Evolutionary conservation across 2,329 filamentous ascomycete species (phyloP), one percentile per base, ranked within the genome.

Genomic region (Talaromyces funiculosus): DNA sequence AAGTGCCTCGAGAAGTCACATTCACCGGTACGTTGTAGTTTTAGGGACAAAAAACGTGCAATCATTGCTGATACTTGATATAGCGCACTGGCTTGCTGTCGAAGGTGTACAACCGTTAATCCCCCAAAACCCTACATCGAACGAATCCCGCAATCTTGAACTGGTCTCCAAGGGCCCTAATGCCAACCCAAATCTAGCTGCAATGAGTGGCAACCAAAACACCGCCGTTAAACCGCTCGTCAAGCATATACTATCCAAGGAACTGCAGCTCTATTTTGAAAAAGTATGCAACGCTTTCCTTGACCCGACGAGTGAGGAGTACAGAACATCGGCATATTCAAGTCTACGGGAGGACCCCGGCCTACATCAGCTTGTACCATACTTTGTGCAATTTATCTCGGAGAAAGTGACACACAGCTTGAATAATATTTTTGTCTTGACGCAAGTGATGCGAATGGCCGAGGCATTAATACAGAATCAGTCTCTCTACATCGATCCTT

Each of bases 31-130:
- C 60, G 35, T 61, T 47, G 9, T n/a, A 7, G 3, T 35, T 47
- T 37, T 4, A 31, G 18, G 16, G 22, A 14, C n/a, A 35, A 6
- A 5, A 16, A 56, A 20, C 29, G 31, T 56, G 55, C 22, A 12
- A 31, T 7, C 20, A 8, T 10, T 51, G 35, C 47, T 51, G 29
- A 51, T 51, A 20, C 14, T 29, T 40, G 33, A 35, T 24, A 18
- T 70, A 92, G 94, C 90, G 63, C 94, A 99, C 77, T 99, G 94
- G 93, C 86, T 97, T 63, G 92, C 94, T 22, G 91, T 99, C 53
- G 94, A 99, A 80, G 94, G 94, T 62, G 94, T 97, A 29, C 93
- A 99, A 73, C 94, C 94, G 2, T 90, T 92, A 0, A 97, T 97
- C 67, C 92, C 93, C 1, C 93, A 97, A 75, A 99, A 99, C 74